Percentiles rank a stretch among this genome's conserved stretches.
Conservation (phyloP, 768 basidiomycete species). For the Suillus plorans region DNA sequence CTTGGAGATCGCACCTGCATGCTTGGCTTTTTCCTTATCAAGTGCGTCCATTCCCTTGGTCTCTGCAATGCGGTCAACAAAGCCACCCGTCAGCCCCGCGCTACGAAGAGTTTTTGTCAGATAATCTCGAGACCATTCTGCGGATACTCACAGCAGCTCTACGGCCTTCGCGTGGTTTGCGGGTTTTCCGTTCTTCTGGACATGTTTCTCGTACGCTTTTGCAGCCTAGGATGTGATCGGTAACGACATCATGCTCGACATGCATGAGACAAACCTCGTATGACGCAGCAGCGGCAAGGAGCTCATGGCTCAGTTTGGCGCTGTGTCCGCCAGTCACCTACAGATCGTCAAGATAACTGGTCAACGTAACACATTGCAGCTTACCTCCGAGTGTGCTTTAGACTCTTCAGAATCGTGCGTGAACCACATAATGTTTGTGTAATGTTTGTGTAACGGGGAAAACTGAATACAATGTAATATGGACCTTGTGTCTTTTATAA, state of each 20-base stretch:
- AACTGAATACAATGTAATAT: not conserved
- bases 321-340: slow-evolving; percentile 19
- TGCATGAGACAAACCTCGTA: slow-evolving; percentile 19
- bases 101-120: slow-evolving; percentile 9
- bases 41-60: slow-evolving; percentile 23
- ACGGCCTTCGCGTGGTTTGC: slow-evolving; percentile 23
- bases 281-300: slow-evolving; percentile 27
- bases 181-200: slow-evolving; percentile 19
- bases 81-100: slow-evolving; percentile 26
- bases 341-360: not conserved
- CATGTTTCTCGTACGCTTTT: slow-evolving; percentile 28
- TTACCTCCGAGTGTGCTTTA: slow-evolving; percentile 18
- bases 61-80: slow-evolving; percentile 24
- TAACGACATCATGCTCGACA: not conserved
- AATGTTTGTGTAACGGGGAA: not conserved
- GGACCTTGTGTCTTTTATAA: not conserved
- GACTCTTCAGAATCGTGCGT: slow-evolving; percentile 24
- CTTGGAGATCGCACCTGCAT: slow-evolving; percentile 17
- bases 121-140: not conserved
- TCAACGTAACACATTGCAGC: not conserved
- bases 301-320: slow-evolving; percentile 25
- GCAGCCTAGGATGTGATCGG: slow-evolving; percentile 23
- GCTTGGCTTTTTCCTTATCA: slow-evolving; percentile 22
- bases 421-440: slow-evolving; percentile 22
- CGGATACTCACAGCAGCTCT: slow-evolving; percentile 23